phyloP scores from a whole-genome alignment of 495 filamentous ascomycete species.

The Penicillium bovifimosum region DNA sequence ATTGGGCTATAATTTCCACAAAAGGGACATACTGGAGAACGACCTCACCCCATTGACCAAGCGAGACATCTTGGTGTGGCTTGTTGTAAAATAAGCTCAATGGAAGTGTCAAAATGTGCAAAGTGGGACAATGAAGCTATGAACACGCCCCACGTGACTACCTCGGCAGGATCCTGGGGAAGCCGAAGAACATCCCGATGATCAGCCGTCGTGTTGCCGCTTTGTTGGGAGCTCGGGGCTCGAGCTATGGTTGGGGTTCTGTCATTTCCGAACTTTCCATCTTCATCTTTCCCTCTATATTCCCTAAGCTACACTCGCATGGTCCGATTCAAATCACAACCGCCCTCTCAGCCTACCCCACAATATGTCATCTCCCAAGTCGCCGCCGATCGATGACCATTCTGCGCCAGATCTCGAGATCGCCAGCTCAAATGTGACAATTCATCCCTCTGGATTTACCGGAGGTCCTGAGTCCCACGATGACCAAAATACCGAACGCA shows the following conservation, averaged over 20 bases:
- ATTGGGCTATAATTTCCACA: neutral
- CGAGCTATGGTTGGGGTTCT: slow-evolving; percentile 19
- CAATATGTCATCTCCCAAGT: slow-evolving; percentile 35
- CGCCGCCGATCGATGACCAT: slow-evolving; percentile 26
- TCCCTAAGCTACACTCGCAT: neutral
- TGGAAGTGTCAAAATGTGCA: neutral
- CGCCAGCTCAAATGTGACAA: slow-evolving; percentile 68
- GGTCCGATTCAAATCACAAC: slow-evolving; percentile 4
- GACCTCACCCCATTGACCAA: slow-evolving; percentile 22
- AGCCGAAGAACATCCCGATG: slow-evolving; percentile 19
- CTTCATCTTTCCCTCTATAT: neutral
- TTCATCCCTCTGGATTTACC: slow-evolving; percentile 69
- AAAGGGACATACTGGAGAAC: slow-evolving; percentile 24
- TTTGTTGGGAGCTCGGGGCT: slow-evolving; percentile 24
- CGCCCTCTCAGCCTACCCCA: slow-evolving; percentile 1
- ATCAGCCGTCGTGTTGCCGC: slow-evolving; percentile 20
- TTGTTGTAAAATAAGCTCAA: neutral
- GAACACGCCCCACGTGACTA: slow-evolving; percentile 1
- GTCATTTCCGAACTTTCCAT: neutral
- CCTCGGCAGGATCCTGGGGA: slow-evolving; percentile 15
- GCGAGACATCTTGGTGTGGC: slow-evolving; percentile 22
- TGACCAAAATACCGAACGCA: slow-evolving; percentile 54
- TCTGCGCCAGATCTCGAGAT: slow-evolving; percentile 80
- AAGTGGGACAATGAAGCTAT: neutral
- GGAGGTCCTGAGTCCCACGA: slow-evolving; percentile 36